A percentile compares a stretch with the other conserved stretches of the same genome.
Evolutionary conservation across 192 early-diverging fungal genomes (phyloP).

Genomic region (Mortierella alpina): DNA sequence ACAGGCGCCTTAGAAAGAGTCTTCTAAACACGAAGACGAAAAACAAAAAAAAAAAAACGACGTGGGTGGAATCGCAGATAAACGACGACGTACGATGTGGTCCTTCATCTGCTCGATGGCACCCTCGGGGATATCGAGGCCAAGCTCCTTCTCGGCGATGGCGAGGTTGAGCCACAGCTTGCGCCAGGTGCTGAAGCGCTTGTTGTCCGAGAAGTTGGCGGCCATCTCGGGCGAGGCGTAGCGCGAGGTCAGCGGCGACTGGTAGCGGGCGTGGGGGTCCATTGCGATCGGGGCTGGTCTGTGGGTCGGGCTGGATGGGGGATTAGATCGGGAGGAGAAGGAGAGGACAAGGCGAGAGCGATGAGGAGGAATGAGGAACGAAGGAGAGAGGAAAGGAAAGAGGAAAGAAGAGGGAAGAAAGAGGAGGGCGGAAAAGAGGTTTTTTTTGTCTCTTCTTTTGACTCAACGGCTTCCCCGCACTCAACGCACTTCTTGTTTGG

Average conservation of each 20-base stretch:
- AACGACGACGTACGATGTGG: constrained; percentile 65
- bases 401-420: background rate
- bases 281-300: constrained; percentile 26
- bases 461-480: too few relatives aligned
- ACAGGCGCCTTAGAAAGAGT: background rate
- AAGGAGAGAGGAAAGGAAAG: constrained; percentile 5
- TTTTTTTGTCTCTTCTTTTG: constrained; percentile 3
- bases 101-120: constrained; percentile 91
- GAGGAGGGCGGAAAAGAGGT: background rate
- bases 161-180: constrained; percentile 95
- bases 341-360: background rate
- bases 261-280: constrained; percentile 84
- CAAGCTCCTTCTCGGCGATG: constrained; percentile 91
- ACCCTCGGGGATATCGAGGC: constrained; percentile 85
- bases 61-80: background rate
- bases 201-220: constrained; percentile 95
- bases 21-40: background rate
- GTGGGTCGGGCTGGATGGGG: background rate
- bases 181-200: constrained; percentile 96
- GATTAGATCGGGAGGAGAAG: constrained; percentile 1
- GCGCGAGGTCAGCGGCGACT: constrained; percentile 95
- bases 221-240: constrained; percentile 98
- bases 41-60: background rate
- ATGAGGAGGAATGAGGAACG: background rate
- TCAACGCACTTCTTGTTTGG: too few relatives aligned